Evolutionary conservation across 2,329 filamentous ascomycete genomes (phyloP), one percentile per base, ranked within the genome.

Genomic region (Colletotrichum destructivum): DNA sequence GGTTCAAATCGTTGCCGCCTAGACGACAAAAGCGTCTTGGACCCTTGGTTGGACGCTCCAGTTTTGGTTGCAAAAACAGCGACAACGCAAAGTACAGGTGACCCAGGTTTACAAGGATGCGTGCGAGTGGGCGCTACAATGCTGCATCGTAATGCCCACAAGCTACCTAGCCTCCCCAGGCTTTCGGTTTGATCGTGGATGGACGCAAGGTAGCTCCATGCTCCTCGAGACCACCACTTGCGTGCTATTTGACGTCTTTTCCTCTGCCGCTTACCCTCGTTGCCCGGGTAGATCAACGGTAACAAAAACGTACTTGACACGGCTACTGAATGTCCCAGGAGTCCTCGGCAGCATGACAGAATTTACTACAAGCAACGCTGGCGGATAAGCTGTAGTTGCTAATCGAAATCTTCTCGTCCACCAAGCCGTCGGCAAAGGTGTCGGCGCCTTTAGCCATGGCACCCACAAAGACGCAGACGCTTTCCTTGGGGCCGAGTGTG

Each of bases 361-460:
- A 98, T 84, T 98, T 99, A 90, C 96, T 98, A 88, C 96, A 99
- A 54, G 96, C 96, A 74, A 99, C 96, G 86, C 96, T 98, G 73
- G 96, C 96, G 79, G 94, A 98, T 74, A 99, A 88, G 79, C 95
- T 98, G 88, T 94, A 99, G 83, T 98, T 98, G 88, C 96, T 98
- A 85, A 99, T 98, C 77, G 93, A 94, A 80, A 99, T 98, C 79
- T 97, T 94, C 84, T 99, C 96, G 80, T 98, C 96, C 78, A 98
- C 97, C 83, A 93, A 94, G 51, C 90, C 89, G 80, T 99, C 96
- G 75, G 96, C 96, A 81, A 99, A 99, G 83, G 94, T 96, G 81
- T 99, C 96, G 66, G 91, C 90, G 21, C 96, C 96, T 86, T 98
- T 98, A 71, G 96, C 96, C 96, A 99, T 99, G 77, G 96, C 96